Evolutionary conservation across 768 basidiomycete genomes (phyloP).

Genomic region (Agrocybe chaxingu): DNA sequence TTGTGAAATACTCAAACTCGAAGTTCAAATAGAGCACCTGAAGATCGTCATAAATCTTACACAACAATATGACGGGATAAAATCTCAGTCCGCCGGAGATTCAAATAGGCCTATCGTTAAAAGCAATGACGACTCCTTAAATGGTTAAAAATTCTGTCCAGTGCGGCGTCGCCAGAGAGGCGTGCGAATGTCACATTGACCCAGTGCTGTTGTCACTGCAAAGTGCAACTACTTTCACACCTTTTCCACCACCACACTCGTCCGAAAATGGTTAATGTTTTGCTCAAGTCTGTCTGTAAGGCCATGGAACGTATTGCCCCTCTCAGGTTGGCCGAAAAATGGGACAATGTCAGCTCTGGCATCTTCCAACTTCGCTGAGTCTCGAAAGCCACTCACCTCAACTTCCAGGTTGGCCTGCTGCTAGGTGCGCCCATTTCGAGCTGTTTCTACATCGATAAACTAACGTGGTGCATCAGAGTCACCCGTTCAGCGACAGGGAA

Average conservation of each 20-base stretch:
- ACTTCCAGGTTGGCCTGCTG: conserved; percentile 63
- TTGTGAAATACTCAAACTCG: no score
- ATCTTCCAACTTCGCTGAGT: conserved; percentile 5
- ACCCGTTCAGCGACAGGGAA: conserved; percentile 42
- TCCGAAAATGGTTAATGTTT: conserved; percentile 27
- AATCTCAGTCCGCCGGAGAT: no score
- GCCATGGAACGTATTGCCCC: conserved; percentile 88
- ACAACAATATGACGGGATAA: no score
- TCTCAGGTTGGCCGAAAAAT: conserved; percentile 77
- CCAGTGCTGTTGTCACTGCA: neutral
- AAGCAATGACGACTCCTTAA: no score
- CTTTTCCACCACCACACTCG: neutral
- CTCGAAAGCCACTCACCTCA: conserved; percentile 12
- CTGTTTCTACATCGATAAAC: conserved; percentile 3
- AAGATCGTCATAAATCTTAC: no score
- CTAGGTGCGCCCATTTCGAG: conserved; percentile 45
- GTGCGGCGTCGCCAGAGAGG: no score
- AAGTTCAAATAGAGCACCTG: no score
- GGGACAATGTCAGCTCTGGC: conserved; percentile 81
- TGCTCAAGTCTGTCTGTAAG: conserved; percentile 52
- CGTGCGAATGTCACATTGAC: no score
- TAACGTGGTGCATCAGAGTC: conserved; percentile 38
- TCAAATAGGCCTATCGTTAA: no score
- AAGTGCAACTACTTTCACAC: neutral
- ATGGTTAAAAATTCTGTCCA: no score